Conservation (phyloP, 108 stramenopile genomes). For the Pelagomonas calceolata region DNA sequence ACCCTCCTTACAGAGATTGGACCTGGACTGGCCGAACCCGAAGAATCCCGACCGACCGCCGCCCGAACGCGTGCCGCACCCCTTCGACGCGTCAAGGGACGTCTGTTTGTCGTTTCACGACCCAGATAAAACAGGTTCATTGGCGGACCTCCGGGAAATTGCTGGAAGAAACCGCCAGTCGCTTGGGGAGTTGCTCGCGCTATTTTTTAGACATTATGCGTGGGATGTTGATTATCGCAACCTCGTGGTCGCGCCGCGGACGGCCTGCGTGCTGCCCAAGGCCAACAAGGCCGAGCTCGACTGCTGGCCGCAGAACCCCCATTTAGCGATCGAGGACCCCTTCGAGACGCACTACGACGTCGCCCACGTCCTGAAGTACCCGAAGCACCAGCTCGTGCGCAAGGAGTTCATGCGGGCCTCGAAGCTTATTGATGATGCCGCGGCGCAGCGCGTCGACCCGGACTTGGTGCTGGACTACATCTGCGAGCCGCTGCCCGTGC, state of each 20-base stretch:
- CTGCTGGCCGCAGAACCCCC: slow-evolving; percentile 76
- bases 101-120: slow-evolving; percentile 73
- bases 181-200: slow-evolving; percentile 68
- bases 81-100: slow-evolving; percentile 45
- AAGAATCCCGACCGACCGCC: slow-evolving; percentile 24
- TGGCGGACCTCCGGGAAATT: neutral
- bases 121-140: slow-evolving; percentile 11
- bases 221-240: slow-evolving; percentile 80
- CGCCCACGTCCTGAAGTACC: slow-evolving; percentile 87
- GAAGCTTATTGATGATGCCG: neutral
- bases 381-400: slow-evolving; percentile 58
- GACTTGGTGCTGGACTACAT: neutral
- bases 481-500: too few relatives aligned
- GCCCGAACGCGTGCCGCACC: slow-evolving; percentile 47
- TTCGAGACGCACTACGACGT: slow-evolving; percentile 99
- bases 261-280: slow-evolving; percentile 27
- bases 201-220: slow-evolving; percentile 79
- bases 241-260: slow-evolving; percentile 60
- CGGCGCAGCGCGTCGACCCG: neutral
- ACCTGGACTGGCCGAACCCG: slow-evolving; percentile 47
- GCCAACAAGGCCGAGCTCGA: slow-evolving; percentile 81
- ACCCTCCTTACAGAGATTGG: slow-evolving; percentile 85
- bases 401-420: slow-evolving; percentile 43
- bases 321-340: slow-evolving; percentile 94
- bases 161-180: neutral